phyloP scores from a whole-genome alignment of 108 stramenopile genomes.

The Craspedostauros australis region DNA sequence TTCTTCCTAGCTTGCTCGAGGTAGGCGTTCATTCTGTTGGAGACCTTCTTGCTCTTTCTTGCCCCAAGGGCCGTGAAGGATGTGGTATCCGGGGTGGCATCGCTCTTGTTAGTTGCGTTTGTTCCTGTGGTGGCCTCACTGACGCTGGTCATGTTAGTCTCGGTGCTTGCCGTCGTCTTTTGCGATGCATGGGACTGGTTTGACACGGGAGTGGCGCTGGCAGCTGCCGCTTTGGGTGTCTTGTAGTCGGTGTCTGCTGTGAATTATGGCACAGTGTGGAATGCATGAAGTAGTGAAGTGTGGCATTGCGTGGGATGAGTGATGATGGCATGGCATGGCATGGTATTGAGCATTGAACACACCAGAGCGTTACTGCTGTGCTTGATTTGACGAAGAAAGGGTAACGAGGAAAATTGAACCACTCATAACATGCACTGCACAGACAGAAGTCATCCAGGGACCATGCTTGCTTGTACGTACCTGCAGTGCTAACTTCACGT shows the following conservation, averaged over 20 bases:
- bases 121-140: background rate
- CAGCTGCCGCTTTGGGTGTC: background rate
- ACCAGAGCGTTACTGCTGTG: too few species aligned
- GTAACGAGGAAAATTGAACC: too few species aligned
- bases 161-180: background rate
- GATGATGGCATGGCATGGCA: too few species aligned
- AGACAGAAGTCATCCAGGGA: too few species aligned
- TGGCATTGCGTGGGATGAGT: too few species aligned
- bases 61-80: constrained; percentile 14
- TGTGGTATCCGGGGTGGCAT: background rate
- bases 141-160: background rate
- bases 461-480: too few species aligned
- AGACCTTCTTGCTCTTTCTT: constrained; percentile 8
- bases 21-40: constrained; percentile 10
- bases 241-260: background rate
- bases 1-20: constrained; percentile 10
- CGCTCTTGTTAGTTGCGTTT: background rate
- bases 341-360: too few species aligned
- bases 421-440: too few species aligned
- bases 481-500: background rate
- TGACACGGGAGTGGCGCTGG: background rate
- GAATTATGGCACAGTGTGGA: too few species aligned
- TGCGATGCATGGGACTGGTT: background rate
- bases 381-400: too few species aligned
- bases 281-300: too few species aligned